Base-by-base conservation (phyloP, 352 stramenopile species). In the Globisporangium carolinianum region DNA sequence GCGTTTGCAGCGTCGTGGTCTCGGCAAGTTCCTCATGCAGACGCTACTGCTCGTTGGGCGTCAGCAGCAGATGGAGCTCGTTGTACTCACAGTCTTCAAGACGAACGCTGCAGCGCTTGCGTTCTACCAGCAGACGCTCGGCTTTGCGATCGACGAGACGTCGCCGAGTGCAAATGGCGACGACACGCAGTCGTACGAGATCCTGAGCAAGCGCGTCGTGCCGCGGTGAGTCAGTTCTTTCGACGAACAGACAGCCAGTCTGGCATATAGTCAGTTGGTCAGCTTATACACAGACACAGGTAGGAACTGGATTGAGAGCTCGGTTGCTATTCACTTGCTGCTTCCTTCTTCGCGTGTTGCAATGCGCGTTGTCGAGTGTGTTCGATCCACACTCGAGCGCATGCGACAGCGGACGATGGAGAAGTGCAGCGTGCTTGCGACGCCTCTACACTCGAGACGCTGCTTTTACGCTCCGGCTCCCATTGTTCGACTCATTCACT, bases 81-180 rank as follows among this genome's bases (percentile, higher is more conserved):
- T 98, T 38, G 75, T 98, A 57, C 75, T 98, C 51, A 98, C 94
- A 3, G 94, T 98, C 18, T 98, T 98, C 61, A 96, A 97, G 68
- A 65, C 53, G 6, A 98, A 98, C 67, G 53, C 63, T 9, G 55
- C 61, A 8, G 94, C 94, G 9, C 84, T 97, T 73, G 62, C 60
- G 32, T 98, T 98, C 70, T 98, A 98, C 70, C 74, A 66, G 50
- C 60, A 86, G 35, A 91, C 76, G 41, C 60, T 98, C 66, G 73
- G 75, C 37, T 98, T 97, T 65, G 53, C 56, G 18, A 79, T 98
- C 35, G 94, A 98, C 65, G 83, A 95, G 62, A 95, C 74, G 35
- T 97, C 91, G 53, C 94, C 94, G 6, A 96, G 84, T 59, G 66
- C 71, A 1, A 79, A 80, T 50, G 87, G 77, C 17, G 82, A 94